Evolutionary conservation across 345 rosid species (phyloP), one percentile per base, ranked within the genome.

Genomic region (Citrus hindsii): DNA sequence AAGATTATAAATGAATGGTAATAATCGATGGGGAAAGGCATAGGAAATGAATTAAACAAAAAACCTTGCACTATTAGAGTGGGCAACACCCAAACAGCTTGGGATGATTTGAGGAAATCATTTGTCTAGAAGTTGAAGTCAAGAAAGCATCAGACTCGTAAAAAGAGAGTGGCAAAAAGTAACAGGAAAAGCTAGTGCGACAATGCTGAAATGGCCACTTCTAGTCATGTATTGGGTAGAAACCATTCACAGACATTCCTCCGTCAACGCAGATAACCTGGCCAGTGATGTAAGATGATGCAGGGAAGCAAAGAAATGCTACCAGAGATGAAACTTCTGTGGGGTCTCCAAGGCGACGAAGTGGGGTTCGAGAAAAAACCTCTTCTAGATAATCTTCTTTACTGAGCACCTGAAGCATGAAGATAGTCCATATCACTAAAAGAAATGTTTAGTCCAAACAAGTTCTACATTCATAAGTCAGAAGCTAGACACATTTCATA

Each of bases 301-400:
- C 93, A 59, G 97, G 97, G 74, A 92, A 42, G 76, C 97, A 92
- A 46, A 93, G 88, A 82, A 92, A 92, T 3, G 93, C 98, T 73
- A 92, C 96, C 79, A 86, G 60, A n/a, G 92, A 85, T 62, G 92
- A 89, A 48, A 87, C 93, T 46, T 89, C 94, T 14, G 37, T 81
- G 33, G 93, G 88, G 18, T 91, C 90, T 76, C 93, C 91, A 37
- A 88, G 87, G 9, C 92, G 90, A 32, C 77, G 56, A 60, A 91
- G 84, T 25, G 95, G 95, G 65, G 93, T 90, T 77, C 86, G 86
- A 28, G 85, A 87, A 63, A 80, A 85, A 53, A 90, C 87, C 79
- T 87, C 92, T 83, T 88, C 90, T 25, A 88, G 53, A 77, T 87
- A 87, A 48, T 84, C 84, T 28, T 81, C 32, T 60, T 86, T 81